phyloP scores from a whole-genome alignment of 192 early-diverging fungal genomes.

The Coemansia asiatica region DNA sequence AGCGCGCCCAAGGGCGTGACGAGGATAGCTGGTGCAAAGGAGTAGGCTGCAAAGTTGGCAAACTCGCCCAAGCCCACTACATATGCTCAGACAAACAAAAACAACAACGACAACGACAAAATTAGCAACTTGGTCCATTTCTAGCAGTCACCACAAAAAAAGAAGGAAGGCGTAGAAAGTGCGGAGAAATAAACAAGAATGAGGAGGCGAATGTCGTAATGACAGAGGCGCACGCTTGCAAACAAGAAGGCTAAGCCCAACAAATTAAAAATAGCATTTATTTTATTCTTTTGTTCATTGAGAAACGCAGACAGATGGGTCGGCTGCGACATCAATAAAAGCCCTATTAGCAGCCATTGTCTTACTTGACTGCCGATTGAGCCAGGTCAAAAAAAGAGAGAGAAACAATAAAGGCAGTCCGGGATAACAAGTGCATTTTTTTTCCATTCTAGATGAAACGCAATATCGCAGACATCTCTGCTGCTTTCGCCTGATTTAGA shows the following conservation, averaged over 20 bases:
- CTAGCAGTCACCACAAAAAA: not conserved
- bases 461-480: no score
- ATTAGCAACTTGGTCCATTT: not conserved
- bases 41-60: constrained; percentile 94
- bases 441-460: no score
- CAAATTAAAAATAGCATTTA: no score
- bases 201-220: not conserved
- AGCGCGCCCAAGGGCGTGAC: constrained; percentile 92
- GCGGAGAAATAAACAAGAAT: not conserved
- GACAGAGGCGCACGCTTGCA: not conserved
- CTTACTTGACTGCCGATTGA: not conserved
- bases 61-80: constrained; percentile 91
- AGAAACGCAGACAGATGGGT: not conserved
- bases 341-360: not conserved
- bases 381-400: not conserved
- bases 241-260: not conserved
- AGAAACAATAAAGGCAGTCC: not conserved
- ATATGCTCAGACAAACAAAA: not conserved
- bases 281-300: not conserved
- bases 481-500: not conserved
- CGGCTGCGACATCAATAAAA: not conserved
- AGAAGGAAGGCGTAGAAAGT: not conserved
- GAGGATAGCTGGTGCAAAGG: constrained; percentile 93
- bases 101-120: not conserved
- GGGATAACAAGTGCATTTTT: not conserved